Evolutionary conservation across 2,329 filamentous ascomycete species (phyloP).

Genomic region (Cordyceps fumosorosea): DNA sequence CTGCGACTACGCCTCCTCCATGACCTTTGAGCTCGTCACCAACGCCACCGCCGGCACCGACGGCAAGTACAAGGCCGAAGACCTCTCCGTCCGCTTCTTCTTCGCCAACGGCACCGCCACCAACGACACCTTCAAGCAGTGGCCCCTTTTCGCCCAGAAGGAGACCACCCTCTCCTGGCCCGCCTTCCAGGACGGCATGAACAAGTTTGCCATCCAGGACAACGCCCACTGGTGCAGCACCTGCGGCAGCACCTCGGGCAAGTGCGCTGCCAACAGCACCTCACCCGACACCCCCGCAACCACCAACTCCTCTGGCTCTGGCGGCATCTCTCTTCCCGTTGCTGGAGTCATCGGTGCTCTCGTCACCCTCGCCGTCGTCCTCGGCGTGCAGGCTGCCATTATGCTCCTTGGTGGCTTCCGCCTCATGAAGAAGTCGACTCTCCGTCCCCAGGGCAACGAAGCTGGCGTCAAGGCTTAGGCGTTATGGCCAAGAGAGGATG

Average conservation of each 20-base stretch:
- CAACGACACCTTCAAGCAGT: slow-evolving; percentile 43
- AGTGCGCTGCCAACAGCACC: slow-evolving; percentile 44
- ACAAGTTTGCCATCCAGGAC: slow-evolving; percentile 58
- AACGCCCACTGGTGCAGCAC: slow-evolving; percentile 64
- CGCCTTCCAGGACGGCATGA: slow-evolving; percentile 58
- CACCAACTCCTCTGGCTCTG: slow-evolving; percentile 15
- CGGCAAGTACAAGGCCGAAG: slow-evolving; percentile 33
- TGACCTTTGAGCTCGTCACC: slow-evolving; percentile 69
- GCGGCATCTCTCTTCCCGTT: slow-evolving; percentile 59
- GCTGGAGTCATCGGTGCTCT: slow-evolving; percentile 78
- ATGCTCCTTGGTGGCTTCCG: slow-evolving; percentile 38
- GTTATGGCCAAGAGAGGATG: not conserved
- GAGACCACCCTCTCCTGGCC: slow-evolving; percentile 56
- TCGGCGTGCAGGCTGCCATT: slow-evolving; percentile 38
- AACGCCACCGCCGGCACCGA: slow-evolving; percentile 40
- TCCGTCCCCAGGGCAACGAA: slow-evolving; percentile 17
- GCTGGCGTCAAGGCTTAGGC: slow-evolving; percentile 6
- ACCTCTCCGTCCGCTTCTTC: slow-evolving; percentile 54
- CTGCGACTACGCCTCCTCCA: slow-evolving; percentile 76
- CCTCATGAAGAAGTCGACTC: slow-evolving; percentile 41
- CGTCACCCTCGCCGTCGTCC: slow-evolving; percentile 47
- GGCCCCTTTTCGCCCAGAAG: slow-evolving; percentile 54
- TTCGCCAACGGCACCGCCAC: slow-evolving; percentile 54
- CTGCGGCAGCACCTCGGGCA: slow-evolving; percentile 66
- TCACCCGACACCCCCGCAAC: slow-evolving; percentile 19